A percentile compares a stretch with the other conserved stretches of the same genome.
Conservation (phyloP, 371 early-diverging fungal species). For the Mortierella sp. region DNA sequence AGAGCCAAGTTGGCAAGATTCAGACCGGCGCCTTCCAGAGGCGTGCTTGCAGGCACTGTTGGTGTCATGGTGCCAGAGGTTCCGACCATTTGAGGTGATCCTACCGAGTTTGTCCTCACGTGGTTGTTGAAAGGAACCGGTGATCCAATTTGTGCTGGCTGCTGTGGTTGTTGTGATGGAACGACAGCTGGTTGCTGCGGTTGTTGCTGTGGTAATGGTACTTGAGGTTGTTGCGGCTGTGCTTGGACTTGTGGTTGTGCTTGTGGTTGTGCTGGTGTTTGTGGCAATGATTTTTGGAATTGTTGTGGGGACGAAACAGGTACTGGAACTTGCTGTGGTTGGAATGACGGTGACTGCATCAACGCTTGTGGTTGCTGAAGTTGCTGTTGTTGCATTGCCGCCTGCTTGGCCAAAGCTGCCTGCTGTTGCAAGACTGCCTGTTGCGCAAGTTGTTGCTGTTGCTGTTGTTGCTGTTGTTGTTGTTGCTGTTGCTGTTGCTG, state of each 20-base stretch:
- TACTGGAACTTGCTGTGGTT: conserved; percentile 10
- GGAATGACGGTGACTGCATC: conserved; percentile 29
- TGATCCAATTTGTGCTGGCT: conserved; percentile 16
- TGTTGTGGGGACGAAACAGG: conserved; percentile 20
- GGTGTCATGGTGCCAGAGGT: neutral
- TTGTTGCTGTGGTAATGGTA: conserved; percentile 10
- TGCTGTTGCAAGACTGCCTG: no score
- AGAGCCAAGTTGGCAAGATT: conserved; percentile 15
- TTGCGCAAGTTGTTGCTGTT: conserved; percentile 6
- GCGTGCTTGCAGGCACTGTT: neutral
- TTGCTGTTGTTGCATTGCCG: conserved; percentile 2
- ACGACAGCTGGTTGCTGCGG: conserved; percentile 5
- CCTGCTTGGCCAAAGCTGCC: no score
- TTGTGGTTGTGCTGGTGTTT: no score
- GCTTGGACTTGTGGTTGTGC: no score
- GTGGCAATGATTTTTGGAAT: conserved; percentile 14
- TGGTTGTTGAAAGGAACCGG: conserved; percentile 34
- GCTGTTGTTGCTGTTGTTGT: conserved; percentile 8
- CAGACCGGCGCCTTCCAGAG: conserved; percentile 16
- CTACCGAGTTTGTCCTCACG: conserved; percentile 26
- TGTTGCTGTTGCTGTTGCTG: no score
- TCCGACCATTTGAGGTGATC: conserved; percentile 17
- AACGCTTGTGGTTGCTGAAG: no score
- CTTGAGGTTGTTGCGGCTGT: conserved; percentile 3
- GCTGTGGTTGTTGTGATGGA: conserved; percentile 1